These are phyloP conservation scores for Fusarium verticillioides DNA, from an alignment of 2,329 filamentous ascomycete species.

Conservation along the genomic window DNA sequence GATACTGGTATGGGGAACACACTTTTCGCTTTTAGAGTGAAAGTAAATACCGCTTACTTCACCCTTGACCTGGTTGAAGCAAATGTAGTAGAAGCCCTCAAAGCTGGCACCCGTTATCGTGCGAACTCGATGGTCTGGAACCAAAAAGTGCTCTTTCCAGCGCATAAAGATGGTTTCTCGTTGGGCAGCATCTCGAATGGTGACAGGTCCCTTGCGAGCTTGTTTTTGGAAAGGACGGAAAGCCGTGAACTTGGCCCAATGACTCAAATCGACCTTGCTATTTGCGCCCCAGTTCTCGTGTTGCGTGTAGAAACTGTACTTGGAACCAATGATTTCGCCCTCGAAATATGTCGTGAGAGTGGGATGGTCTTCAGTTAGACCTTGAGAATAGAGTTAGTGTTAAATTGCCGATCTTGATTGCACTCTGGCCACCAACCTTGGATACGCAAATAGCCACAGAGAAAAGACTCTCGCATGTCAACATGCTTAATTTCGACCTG, in stretches of 20 bases:
- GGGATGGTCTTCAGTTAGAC: constrained; percentile 92
- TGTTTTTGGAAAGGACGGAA: constrained; percentile 79
- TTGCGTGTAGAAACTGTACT: constrained; percentile 92
- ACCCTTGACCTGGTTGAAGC: constrained; percentile 92
- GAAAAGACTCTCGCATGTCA: constrained; percentile 90
- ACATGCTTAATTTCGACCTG: constrained; percentile 98
- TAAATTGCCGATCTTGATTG: neutral
- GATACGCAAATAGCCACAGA: constrained; percentile 95
- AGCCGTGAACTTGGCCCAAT: constrained; percentile 91
- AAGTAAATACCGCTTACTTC: constrained; percentile 96
- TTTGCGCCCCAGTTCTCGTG: constrained; percentile 92
- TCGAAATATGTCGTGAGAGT: constrained; percentile 99
- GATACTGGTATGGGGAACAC: constrained; percentile 52
- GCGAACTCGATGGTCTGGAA: constrained; percentile 91
- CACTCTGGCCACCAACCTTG: constrained; percentile 72
- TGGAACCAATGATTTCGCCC: constrained; percentile 95
- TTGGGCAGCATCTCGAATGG: constrained; percentile 77
- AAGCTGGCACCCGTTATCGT: constrained; percentile 96
- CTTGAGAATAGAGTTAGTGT: constrained; percentile 58
- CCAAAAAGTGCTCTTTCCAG: constrained; percentile 98
- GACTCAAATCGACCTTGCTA: constrained; percentile 89
- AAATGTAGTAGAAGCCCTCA: constrained; percentile 99
- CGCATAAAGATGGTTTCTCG: constrained; percentile 96
- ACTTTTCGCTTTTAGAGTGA: constrained; percentile 98
- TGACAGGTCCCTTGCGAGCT: constrained; percentile 64